Conservation (phyloP, 2,329 filamentous ascomycete species). For the Simplicillium sp. region DNA sequence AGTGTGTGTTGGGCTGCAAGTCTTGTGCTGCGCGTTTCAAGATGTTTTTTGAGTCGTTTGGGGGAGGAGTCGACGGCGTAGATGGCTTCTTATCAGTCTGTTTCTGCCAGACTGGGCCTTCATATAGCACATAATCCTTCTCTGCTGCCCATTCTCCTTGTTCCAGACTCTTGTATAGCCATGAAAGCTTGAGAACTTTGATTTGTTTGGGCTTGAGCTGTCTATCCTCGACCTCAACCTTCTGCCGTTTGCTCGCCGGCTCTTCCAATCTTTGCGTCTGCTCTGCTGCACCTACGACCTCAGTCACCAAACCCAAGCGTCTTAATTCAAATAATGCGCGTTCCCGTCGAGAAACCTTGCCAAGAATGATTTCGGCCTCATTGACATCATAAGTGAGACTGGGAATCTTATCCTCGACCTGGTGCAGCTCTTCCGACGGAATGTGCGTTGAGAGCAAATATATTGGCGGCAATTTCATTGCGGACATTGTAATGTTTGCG, state of each 20-base stretch:
- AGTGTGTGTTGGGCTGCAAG: background rate
- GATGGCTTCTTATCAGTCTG: background rate
- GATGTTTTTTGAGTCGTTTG: constrained; percentile 4
- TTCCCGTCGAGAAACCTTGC: constrained; percentile 58
- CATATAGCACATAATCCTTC: constrained; percentile 43
- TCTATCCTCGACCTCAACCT: no score
- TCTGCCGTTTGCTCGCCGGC: no score
- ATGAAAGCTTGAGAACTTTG: constrained; percentile 48
- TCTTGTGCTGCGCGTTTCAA: constrained; percentile 13
- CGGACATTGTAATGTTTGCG: constrained; percentile 9
- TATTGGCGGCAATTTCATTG: constrained; percentile 45
- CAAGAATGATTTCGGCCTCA: constrained; percentile 67
- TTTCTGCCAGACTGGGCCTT: constrained; percentile 26
- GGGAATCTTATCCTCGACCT: constrained; percentile 54
- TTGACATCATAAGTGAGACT: constrained; percentile 60
- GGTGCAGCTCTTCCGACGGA: constrained; percentile 48
- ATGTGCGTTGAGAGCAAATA: constrained; percentile 68
- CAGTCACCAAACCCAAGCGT: constrained; percentile 50
- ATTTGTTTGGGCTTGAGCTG: constrained; percentile 17
- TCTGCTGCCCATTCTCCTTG: constrained; percentile 34
- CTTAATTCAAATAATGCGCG: constrained; percentile 73
- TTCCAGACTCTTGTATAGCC: constrained; percentile 45
- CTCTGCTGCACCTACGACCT: constrained; percentile 11
- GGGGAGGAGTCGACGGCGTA: no score
- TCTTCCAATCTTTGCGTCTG: no score